Percentiles rank a stretch among this genome's conserved stretches.
Conservation (phyloP, 805 yeast genomes). For the Zygosaccharomyces lentus region DNA sequence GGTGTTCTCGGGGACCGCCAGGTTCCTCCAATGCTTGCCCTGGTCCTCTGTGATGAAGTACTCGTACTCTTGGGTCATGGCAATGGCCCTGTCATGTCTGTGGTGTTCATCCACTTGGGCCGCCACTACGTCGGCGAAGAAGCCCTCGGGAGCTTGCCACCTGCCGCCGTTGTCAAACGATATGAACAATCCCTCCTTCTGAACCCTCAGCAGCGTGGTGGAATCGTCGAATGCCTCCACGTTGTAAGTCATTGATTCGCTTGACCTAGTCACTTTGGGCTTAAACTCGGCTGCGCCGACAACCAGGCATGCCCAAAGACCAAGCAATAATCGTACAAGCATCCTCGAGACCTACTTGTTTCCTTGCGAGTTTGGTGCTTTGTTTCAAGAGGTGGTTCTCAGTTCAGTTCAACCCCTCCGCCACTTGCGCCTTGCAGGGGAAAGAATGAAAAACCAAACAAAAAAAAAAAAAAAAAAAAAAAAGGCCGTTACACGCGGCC, state of each 20-base stretch:
- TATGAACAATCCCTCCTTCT: conserved; percentile 29
- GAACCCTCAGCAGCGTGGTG: conserved; percentile 37
- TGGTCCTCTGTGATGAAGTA: conserved; percentile 27
- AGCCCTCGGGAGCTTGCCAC: conserved; percentile 36
- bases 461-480: background rate
- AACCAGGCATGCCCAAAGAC: conserved; percentile 1
- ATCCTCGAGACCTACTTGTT: background rate
- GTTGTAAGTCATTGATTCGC: background rate
- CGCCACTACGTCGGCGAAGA: conserved; percentile 4
- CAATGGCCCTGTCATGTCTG: conserved; percentile 22
- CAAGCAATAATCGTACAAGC: background rate
- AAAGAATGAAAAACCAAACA: background rate
- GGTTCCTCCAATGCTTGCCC: conserved; percentile 28
- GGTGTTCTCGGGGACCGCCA: background rate
- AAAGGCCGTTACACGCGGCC: background rate
- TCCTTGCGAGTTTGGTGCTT: too few species aligned
- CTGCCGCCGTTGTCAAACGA: conserved; percentile 49
- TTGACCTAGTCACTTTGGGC: conserved; percentile 19
- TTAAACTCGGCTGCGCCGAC: conserved; percentile 10
- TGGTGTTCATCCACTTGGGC: conserved; percentile 16
- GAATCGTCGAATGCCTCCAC: conserved; percentile 49
- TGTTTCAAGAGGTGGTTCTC: too few species aligned
- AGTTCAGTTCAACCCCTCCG: too few species aligned
- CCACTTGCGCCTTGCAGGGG: too few species aligned
- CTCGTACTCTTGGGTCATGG: background rate